Percentiles rank a stretch among this genome's conserved stretches.
Evolutionary conservation across 805 yeast species (phyloP).

Genomic region (Candida patagonica): DNA sequence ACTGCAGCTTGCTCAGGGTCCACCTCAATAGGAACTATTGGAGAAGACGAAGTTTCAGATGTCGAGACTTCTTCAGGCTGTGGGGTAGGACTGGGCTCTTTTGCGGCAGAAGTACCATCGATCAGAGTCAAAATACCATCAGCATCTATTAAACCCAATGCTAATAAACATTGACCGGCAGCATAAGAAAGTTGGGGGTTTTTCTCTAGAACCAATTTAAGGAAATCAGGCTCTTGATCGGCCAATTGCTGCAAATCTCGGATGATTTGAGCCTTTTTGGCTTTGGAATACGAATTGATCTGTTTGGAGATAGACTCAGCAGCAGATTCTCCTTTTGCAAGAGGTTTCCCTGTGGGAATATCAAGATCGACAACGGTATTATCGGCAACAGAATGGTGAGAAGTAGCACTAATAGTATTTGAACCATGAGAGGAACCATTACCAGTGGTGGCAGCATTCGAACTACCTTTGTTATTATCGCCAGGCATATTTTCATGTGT

Average conservation of each 20-base stretch:
- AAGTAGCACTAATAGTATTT: not conserved
- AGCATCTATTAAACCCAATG: conserved; percentile 29
- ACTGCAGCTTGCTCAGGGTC: conserved; percentile 37
- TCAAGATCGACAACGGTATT: too few relatives aligned
- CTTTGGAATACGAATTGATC: conserved; percentile 33
- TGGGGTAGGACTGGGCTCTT: conserved; percentile 3
- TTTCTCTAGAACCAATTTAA: conserved; percentile 49
- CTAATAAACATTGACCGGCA: conserved; percentile 60
- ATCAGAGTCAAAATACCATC: conserved; percentile 20
- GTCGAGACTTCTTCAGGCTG: conserved; percentile 6
- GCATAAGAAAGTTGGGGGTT: conserved; percentile 82
- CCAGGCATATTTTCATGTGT: conserved; percentile 40
- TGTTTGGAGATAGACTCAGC: conserved; percentile 39
- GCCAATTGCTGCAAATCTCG: conserved; percentile 54
- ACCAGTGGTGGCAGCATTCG: not conserved
- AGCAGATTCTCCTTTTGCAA: conserved; percentile 28
- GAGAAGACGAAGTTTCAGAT: too few relatives aligned
- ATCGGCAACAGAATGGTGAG: too few relatives aligned
- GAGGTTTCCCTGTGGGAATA: conserved; percentile 45
- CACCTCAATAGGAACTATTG: conserved; percentile 15
- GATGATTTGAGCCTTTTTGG: conserved; percentile 40
- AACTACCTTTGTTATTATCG: not conserved
- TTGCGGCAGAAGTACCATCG: conserved; percentile 8
- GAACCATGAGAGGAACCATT: not conserved
- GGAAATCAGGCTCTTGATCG: conserved; percentile 44